These are phyloP conservation scores for Ustilago bromivora DNA, from an alignment of 1,284 basidiomycete genomes.

Conservation along the genomic window DNA sequence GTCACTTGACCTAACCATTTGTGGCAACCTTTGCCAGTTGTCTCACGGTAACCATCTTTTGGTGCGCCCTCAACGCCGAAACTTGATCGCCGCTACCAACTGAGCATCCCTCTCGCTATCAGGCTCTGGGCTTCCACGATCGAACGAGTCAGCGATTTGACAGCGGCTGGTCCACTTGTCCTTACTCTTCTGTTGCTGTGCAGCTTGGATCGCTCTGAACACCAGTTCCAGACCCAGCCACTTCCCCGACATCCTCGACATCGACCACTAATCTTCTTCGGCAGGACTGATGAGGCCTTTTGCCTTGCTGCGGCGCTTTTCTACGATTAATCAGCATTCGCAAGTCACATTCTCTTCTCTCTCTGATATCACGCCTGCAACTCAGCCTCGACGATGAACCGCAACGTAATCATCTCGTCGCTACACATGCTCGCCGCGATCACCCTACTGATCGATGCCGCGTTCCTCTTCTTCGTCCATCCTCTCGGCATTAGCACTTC, in stretches of 20 bases:
- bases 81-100: neutral
- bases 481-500: conserved; percentile 7
- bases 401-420: neutral
- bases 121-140: neutral
- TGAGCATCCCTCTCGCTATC: neutral
- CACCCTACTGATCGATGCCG: neutral
- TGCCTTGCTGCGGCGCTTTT: neutral
- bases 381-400: conserved; percentile 11
- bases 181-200: neutral
- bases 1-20: neutral
- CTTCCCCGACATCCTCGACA: neutral
- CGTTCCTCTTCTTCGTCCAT: conserved; percentile 19
- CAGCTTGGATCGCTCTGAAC: neutral
- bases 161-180: conserved; percentile 1
- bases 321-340: neutral
- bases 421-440: conserved; percentile 18
- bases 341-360: neutral
- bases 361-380: neutral
- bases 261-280: neutral
- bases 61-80: neutral
- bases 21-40: neutral
- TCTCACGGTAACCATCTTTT: conserved; percentile 1
- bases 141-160: neutral
- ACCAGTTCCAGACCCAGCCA: neutral
- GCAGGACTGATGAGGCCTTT: conserved; percentile 12